Evolutionary conservation across 176 grass and related monocot genomes (phyloP), one percentile per base, ranked within the genome.

Genomic region (Dactylis glomerata): DNA sequence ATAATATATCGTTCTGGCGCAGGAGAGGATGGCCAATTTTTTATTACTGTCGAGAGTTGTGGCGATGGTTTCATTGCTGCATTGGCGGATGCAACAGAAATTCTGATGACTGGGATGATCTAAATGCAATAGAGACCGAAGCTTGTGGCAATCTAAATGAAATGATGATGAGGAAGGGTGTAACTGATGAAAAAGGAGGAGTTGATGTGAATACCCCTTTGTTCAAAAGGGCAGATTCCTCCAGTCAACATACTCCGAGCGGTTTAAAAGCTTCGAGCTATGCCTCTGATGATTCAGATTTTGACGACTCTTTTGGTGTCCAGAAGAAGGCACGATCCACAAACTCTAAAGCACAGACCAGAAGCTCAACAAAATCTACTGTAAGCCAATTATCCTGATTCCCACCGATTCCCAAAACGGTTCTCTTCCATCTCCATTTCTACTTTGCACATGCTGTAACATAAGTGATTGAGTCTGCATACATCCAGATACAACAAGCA

Each of bases 61-160:
- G 93, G 93, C 1, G 28, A 95, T 70, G 87, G 90, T 85, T 93
- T 95, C 68, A 87, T 98, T 33, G 91, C 58, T 5, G 84, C 93
- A 37, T 28, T 98, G 79, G 89, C 89, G 49, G 96, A 98, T 64
- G 89, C 85, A 15, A 86, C 81, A 47, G 61, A 93, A 55, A 12
- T 82, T 22, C 41, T 12, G 92, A 95, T 37, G 95, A 98, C 5
- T 98, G 92, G 95, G 92, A 98, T 34, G 92, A 98, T 47, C 77
- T 95, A 6, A 87, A 93, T 65, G 87, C 68, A 9, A 93, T 98
- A 34, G 92, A 98, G 81, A 92, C 87, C 1, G 96, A 98, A 86
- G 96, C 96, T 55, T 93, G 91, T 58, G 87, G 85, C 55, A 89
- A 92, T 76, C 38, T 98, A 80, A 95, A 93, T 66, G 85, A 90